Conservation (phyloP, 2,329 filamentous ascomycete genomes). For the Magnaporthales sp. region DNA sequence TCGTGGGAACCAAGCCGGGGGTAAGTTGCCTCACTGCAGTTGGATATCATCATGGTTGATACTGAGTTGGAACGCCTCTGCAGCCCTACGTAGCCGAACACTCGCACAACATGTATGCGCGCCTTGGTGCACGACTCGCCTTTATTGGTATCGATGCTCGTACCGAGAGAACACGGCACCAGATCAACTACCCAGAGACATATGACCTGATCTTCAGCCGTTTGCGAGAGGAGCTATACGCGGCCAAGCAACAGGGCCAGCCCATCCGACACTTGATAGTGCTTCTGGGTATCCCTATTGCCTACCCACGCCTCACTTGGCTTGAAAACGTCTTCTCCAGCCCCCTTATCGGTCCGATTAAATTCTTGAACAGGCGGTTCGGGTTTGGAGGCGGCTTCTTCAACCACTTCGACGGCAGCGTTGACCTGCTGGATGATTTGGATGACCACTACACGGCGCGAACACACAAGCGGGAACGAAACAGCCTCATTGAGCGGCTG, state of each 20-base stretch:
- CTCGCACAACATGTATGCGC: constrained; percentile 80
- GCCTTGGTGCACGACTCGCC: constrained; percentile 71
- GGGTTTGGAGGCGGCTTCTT: constrained; percentile 78
- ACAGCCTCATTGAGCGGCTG: constrained; percentile 67
- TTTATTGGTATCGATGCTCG: constrained; percentile 87
- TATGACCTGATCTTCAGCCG: constrained; percentile 78
- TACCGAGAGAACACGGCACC: constrained; percentile 87
- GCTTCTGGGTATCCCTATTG: constrained; percentile 78
- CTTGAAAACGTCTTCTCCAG: constrained; percentile 83
- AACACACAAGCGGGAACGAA: constrained; percentile 85
- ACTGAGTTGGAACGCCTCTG: constrained; percentile 35
- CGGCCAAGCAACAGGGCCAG: constrained; percentile 55
- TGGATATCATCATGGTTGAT: not conserved
- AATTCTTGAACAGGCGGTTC: constrained; percentile 83
- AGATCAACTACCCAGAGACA: constrained; percentile 90
- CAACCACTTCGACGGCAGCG: constrained; percentile 88
- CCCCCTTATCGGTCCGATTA: constrained; percentile 79
- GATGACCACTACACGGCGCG: constrained; percentile 95
- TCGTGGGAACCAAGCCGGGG: constrained; percentile 66
- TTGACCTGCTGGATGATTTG: constrained; percentile 85
- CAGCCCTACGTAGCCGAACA: constrained; percentile 84
- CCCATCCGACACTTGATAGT: constrained; percentile 85
- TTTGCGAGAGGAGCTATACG: constrained; percentile 60
- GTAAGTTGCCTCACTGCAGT: constrained; percentile 36
- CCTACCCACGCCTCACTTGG: constrained; percentile 91